Evolutionary conservation across 176 grass and related monocot species (phyloP), one percentile per base, ranked within the genome.

Genomic region (Oryza nivara): DNA sequence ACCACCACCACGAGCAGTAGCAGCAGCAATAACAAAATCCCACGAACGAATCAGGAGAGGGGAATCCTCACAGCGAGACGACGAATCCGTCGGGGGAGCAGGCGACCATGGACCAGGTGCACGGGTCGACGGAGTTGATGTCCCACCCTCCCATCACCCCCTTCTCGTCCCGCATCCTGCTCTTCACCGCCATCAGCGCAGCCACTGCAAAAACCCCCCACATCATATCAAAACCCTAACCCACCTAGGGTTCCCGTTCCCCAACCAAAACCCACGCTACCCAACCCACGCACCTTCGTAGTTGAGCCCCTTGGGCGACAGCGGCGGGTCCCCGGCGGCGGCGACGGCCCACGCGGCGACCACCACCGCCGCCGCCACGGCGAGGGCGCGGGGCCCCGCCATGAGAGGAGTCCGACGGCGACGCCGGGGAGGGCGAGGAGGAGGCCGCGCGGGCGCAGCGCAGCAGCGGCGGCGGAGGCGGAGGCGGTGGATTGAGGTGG

Each of bases 291-390:
- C 84, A 95, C 93, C 91, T 92, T 96, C 93, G 85, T 96, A 96
- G 93, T 99, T 99, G 84, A 99, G 84, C 71, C 96, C 93, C 75
- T 96, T 96, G 78, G 96, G 96, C 72, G 96, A 98, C 26, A 99
- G 89, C 84, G 89, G 91, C 52, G 91, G 93, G 81, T 99, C 93
- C 51, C 86, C 83, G 60, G 89, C 91, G 20, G 49, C 73, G 25
- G 74, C 16, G 38, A 86, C n/a, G 20, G 85, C 35, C 79, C 73
- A 68, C 54, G 68, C 68, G 47, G 54, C 19, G 6, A 65, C 63
- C 3, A 35, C 54, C 38, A 72, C 13, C 13, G 8, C 34, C 40
- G 49, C 41, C 17, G 80, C 40, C 40, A 41, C 28, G 70, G 68
- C 58, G 76, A 48, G 71, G 25, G 45, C 9, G 16, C 76, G 30